These are phyloP conservation scores for Apiotrichum domesticum DNA, from an alignment of 1,284 basidiomycete genomes.

Conservation along the genomic window DNA sequence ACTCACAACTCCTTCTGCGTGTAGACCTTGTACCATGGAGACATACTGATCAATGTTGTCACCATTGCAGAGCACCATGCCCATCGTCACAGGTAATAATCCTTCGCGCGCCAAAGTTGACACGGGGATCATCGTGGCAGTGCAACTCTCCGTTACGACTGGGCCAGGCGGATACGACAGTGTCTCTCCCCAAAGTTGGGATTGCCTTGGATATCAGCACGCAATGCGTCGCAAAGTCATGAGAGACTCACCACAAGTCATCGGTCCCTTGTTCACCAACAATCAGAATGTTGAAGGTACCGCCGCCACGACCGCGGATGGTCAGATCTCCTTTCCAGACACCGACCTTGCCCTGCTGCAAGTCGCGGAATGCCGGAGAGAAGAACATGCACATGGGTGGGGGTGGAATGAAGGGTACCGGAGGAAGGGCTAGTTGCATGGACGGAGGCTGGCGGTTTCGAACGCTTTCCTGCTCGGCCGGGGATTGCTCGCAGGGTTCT, in stretches of 20 bases:
- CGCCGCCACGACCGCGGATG: slow-evolving; percentile 35
- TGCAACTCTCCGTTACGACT: slow-evolving; percentile 20
- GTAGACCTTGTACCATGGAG: slow-evolving; percentile 39
- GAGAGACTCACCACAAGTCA: slow-evolving; percentile 34
- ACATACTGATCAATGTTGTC: slow-evolving; percentile 31
- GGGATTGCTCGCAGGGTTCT: neutral
- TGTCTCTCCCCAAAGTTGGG: slow-evolving; percentile 28
- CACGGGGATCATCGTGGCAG: slow-evolving; percentile 42
- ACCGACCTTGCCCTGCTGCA: slow-evolving; percentile 39
- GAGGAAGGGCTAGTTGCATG: neutral
- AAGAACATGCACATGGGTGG: slow-evolving; percentile 48
- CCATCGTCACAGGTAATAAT: slow-evolving; percentile 38
- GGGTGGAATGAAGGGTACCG: slow-evolving; percentile 35
- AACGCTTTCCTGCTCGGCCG: neutral
- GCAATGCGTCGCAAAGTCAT: too few relatives aligned
- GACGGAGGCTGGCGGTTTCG: slow-evolving; percentile 5
- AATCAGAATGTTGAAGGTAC: slow-evolving; percentile 37
- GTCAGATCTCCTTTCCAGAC: slow-evolving; percentile 42
- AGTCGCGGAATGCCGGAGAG: slow-evolving; percentile 35
- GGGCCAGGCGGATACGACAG: slow-evolving; percentile 27
- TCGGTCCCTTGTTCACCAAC: slow-evolving; percentile 35
- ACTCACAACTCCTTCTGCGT: slow-evolving; percentile 43
- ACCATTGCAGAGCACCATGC: slow-evolving; percentile 45
- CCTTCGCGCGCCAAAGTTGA: slow-evolving; percentile 41
- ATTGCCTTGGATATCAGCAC: slow-evolving; percentile 27